phyloP scores from a whole-genome alignment of 345 rosid genomes.

The Trapa incisa region DNA sequence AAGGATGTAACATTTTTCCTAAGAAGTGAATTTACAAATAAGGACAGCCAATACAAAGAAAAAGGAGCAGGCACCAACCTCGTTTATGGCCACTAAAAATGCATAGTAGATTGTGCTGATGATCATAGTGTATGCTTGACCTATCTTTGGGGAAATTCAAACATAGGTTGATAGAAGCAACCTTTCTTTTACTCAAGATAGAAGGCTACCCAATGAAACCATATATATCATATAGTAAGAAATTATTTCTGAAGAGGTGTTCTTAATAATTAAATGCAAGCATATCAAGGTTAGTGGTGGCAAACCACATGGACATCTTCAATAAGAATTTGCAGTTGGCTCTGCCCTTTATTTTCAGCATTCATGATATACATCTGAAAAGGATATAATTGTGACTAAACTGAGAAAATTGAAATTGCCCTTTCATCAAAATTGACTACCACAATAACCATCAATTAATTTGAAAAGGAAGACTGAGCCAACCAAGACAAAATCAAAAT shows the following conservation, averaged over 20 bases:
- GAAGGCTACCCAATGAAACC: constrained; percentile 39
- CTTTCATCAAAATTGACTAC: background rate
- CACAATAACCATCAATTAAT: background rate
- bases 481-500: background rate
- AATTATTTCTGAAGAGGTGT: background rate
- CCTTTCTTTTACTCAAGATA: constrained; percentile 35
- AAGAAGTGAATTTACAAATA: background rate
- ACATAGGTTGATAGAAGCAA: constrained; percentile 80
- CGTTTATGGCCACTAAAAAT: constrained; percentile 65
- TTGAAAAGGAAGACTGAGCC: background rate
- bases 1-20: no score
- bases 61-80: constrained; percentile 25
- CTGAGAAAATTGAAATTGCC: background rate
- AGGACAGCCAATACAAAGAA: background rate
- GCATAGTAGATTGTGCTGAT: constrained; percentile 78
- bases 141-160: constrained; percentile 70
- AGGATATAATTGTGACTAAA: constrained; percentile 3
- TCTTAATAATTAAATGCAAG: background rate
- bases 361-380: constrained; percentile 58
- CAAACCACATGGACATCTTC: constrained; percentile 53
- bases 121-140: constrained; percentile 83
- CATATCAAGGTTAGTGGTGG: background rate
- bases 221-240: background rate
- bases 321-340: constrained; percentile 50
- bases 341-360: constrained; percentile 46